Conservation (phyloP, 345 rosid species). For the Gynandropsis gynandra region DNA sequence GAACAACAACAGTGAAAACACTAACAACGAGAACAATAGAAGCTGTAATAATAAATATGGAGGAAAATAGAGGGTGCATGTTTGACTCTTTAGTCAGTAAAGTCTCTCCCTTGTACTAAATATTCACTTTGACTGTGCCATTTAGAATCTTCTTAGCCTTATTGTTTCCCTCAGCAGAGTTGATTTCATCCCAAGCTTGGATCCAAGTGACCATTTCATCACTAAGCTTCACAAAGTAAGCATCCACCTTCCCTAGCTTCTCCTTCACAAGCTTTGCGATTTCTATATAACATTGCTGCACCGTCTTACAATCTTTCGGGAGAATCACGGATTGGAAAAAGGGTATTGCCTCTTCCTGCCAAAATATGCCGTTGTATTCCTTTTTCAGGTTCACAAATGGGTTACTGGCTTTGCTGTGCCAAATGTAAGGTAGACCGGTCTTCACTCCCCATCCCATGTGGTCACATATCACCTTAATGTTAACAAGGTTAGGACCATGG, state of each 20-base stretch:
- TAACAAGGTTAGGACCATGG: neutral
- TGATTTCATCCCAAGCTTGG: slow-evolving; percentile 50
- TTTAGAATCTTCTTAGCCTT: neutral
- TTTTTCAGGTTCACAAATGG: slow-evolving; percentile 19
- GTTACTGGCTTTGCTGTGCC: slow-evolving; percentile 17
- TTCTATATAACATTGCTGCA: slow-evolving; percentile 41
- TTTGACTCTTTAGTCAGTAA: no score
- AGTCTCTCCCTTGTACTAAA: no score
- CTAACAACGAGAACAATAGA: no score
- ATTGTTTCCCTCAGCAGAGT: slow-evolving; percentile 13
- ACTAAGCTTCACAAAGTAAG: slow-evolving; percentile 39
- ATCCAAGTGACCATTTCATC: slow-evolving; percentile 55
- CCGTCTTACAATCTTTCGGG: slow-evolving; percentile 41
- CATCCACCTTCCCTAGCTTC: slow-evolving; percentile 35
- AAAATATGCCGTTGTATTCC: slow-evolving; percentile 20
- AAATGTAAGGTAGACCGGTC: slow-evolving; percentile 24
- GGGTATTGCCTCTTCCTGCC: slow-evolving; percentile 44
- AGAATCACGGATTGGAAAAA: slow-evolving; percentile 38
- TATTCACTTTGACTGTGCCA: no score
- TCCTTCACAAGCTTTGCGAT: slow-evolving; percentile 38
- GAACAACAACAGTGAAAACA: no score
- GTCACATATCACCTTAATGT: slow-evolving; percentile 56
- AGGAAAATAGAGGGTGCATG: no score
- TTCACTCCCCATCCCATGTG: slow-evolving; percentile 54
- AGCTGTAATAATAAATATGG: no score